Evolutionary conservation across 768 basidiomycete species (phyloP).

Genomic region (Kwoniella europaea): DNA sequence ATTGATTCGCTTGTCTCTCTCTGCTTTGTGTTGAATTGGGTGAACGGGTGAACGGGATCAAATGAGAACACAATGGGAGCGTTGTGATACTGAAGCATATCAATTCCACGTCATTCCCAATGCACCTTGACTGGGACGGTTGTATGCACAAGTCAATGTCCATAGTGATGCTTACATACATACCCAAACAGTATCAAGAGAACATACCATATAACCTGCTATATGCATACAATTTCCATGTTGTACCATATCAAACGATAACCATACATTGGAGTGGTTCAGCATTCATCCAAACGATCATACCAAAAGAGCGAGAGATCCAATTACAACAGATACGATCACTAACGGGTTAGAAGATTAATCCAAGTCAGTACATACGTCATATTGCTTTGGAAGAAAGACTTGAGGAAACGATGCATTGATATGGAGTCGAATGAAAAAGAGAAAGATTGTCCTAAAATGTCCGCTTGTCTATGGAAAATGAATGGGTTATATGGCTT

Average conservation of each 20-base stretch:
- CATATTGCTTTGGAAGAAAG: no score
- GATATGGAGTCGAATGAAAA: neutral
- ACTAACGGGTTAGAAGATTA: neutral
- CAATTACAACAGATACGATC: neutral
- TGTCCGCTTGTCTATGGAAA: neutral
- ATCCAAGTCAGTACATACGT: neutral
- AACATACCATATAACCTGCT: neutral
- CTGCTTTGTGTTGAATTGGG: no score
- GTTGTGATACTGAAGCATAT: neutral
- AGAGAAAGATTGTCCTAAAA: neutral
- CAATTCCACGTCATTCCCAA: neutral
- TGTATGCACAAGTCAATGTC: neutral
- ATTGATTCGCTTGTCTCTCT: conserved; percentile 19
- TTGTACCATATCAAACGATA: no score
- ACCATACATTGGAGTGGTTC: no score
- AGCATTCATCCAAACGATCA: no score
- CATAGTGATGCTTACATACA: neutral
- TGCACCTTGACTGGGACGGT: no score
- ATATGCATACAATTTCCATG: neutral
- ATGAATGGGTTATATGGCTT: neutral
- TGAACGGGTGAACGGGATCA: neutral
- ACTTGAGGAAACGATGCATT: no score
- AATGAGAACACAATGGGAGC: no score
- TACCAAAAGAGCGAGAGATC: neutral
- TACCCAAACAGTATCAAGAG: neutral